Evolutionary conservation across 495 filamentous ascomycete species (phyloP).

Genomic region (Lasiosphaeria hispida): DNA sequence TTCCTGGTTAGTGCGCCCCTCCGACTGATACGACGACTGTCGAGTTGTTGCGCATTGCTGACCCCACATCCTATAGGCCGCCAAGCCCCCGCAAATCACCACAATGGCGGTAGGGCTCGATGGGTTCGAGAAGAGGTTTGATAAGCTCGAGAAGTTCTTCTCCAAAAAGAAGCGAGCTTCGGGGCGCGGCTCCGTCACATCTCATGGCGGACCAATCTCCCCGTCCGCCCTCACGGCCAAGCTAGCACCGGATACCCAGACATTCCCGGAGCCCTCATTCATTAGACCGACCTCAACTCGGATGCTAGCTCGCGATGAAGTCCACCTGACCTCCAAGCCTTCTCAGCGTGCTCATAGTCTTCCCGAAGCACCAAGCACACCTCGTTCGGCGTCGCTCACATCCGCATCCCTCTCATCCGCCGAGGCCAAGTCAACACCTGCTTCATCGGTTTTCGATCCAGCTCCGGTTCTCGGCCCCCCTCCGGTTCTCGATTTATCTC

Average conservation of each 20-base stretch:
- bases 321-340: slow-evolving; percentile 16
- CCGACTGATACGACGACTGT: no score
- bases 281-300: slow-evolving; percentile 45
- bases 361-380: slow-evolving; percentile 31
- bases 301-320: slow-evolving; percentile 46
- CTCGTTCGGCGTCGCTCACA: neutral
- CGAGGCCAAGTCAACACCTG: neutral
- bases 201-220: slow-evolving; percentile 7
- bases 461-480: neutral
- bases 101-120: slow-evolving; percentile 27
- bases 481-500: slow-evolving; percentile 4
- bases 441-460: neutral
- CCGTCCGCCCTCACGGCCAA: neutral
- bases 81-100: neutral
- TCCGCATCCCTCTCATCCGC: neutral
- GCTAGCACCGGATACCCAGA: slow-evolving; percentile 9
- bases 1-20: no score
- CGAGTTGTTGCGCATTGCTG: neutral
- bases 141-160: slow-evolving; percentile 33
- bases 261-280: slow-evolving; percentile 47
- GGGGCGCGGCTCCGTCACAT: neutral
- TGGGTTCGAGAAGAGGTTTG: slow-evolving; percentile 22
- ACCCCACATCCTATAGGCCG: neutral
- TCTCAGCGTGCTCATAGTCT: slow-evolving; percentile 39
- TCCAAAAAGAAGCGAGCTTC: slow-evolving; percentile 24